phyloP scores from a whole-genome alignment of 495 filamentous ascomycete species.

The Penicillium cosmopolitanum region DNA sequence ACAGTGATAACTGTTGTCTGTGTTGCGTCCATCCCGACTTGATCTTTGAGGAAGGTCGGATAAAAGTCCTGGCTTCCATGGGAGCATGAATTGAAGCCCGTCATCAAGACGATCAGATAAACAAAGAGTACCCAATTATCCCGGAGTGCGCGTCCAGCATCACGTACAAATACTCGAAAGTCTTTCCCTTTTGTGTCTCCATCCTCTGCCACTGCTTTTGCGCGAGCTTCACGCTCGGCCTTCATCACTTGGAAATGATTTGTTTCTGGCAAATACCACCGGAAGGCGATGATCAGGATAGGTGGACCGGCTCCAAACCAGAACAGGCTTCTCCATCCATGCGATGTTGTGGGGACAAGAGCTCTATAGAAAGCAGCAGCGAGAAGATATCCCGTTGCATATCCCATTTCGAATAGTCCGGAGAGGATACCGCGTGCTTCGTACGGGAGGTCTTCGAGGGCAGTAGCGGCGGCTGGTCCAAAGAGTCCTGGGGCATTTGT shows the following conservation, averaged over 20 bases:
- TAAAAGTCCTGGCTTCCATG: constrained; percentile 53
- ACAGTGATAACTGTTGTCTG: constrained; percentile 42
- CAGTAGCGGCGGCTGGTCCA: constrained; percentile 77
- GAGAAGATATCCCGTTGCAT: constrained; percentile 75
- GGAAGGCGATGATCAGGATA: constrained; percentile 70
- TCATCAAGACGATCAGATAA: constrained; percentile 48
- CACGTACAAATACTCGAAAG: constrained; percentile 29
- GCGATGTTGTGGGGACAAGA: constrained; percentile 63
- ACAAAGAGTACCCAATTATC: constrained; percentile 46
- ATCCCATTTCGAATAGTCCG: constrained; percentile 75
- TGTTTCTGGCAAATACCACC: constrained; percentile 71
- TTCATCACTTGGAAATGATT: constrained; percentile 40
- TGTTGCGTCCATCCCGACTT: constrained; percentile 34
- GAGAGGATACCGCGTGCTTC: constrained; percentile 68
- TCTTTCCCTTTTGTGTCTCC: constrained; percentile 12
- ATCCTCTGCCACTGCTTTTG: constrained; percentile 7
- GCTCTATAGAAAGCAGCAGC: constrained; percentile 69
- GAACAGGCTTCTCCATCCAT: constrained; percentile 71
- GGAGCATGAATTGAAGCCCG: constrained; percentile 45
- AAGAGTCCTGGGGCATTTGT: constrained; percentile 53
- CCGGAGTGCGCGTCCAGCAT: constrained; percentile 29
- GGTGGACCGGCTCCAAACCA: constrained; percentile 79
- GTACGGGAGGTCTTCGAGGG: constrained; percentile 74
- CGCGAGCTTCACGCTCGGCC: constrained; percentile 35
- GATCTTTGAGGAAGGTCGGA: constrained; percentile 44